phyloP scores from a whole-genome alignment of 1,284 basidiomycete species.

The Termitomyces sp. region DNA sequence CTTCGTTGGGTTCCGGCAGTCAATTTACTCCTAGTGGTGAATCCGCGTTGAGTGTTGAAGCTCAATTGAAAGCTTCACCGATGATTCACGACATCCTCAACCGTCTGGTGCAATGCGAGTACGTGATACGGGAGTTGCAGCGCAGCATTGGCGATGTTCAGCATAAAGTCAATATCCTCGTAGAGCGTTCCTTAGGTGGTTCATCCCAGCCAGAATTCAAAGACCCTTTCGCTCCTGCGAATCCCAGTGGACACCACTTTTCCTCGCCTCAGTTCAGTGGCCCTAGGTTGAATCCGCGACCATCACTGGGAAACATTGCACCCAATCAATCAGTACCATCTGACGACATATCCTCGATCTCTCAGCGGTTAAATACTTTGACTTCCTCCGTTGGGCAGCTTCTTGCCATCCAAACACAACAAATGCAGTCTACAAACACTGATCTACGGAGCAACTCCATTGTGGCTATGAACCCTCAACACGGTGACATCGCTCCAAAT shows the following conservation, averaged over 20 bases:
- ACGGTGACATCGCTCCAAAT: conserved; percentile 45
- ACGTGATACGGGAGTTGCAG: conserved; percentile 66
- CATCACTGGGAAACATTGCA: conserved; percentile 61
- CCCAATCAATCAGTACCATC: conserved; percentile 59
- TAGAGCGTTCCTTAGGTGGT: conserved; percentile 55
- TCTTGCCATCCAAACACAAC: conserved; percentile 70
- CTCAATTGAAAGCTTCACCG: conserved; percentile 68
- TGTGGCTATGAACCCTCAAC: conserved; percentile 40
- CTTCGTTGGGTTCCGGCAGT: conserved; percentile 69
- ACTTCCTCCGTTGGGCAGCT: conserved; percentile 86
- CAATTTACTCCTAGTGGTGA: conserved; percentile 47
- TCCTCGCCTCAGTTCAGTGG: conserved; percentile 34
- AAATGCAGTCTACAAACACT: conserved; percentile 40
- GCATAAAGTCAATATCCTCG: conserved; percentile 70
- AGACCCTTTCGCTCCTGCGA: conserved; percentile 60
- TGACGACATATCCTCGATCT: conserved; percentile 74
- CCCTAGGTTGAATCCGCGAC: conserved; percentile 47
- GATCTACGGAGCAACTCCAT: conserved; percentile 38
- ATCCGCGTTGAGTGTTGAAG: conserved; percentile 49
- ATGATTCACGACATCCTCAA: conserved; percentile 74
- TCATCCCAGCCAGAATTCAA: conserved; percentile 65
- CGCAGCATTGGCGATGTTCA: conserved; percentile 69
- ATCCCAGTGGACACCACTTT: conserved; percentile 29
- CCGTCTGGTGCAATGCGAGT: conserved; percentile 69
- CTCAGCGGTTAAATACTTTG: conserved; percentile 75